Base-by-base conservation (phyloP, 306 rosid genomes). In the Acacia melanoxylon region DNA sequence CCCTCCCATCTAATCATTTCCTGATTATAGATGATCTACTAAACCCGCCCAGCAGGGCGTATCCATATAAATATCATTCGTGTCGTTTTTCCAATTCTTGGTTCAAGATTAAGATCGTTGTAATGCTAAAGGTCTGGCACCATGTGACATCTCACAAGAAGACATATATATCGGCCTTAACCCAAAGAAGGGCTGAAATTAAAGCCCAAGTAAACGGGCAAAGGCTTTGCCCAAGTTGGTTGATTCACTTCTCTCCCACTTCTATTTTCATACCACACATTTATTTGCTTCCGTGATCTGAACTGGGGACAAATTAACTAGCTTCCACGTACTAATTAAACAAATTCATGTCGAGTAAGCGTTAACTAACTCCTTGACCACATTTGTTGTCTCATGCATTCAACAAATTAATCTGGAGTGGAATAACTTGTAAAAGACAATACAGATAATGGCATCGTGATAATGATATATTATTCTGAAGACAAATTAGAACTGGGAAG, bases 21-120 rank as follows among this genome's bases (percentile, higher is more conserved):
- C 72, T 56, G 73, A 67, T 81, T 76, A 42, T 65, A 41, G 37
- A 46, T 76, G 49, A 80, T 81, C 66, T 44, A 6, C 69, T 31
- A 15, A 63, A 15, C 37, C 15, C 69, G 7, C 9, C 69, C 69
- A 15, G 3, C 22, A 7, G 3, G 20, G 69, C 69, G 6, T 15
- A 27, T 62, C 6, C 16, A 29, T 29, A 29, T 22, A 22, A 58
- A 58, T 63, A 59, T 59, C 40, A 48, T 45, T 48, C n/a, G 17
- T 72, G 78, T 68, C 72, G 29, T 83, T 77, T 77, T 81, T 78
- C 83, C 81, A 59, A 16, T 74, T 68, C 79, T 80, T 76, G 3
- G 72, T 45, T 45, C 51, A 78, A 69, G 19, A 63, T 70, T 70
- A 61, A 77, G 44, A 68, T 68, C 75, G 37, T 68, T 67, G 59